Conservation (phyloP, 148 eudicot species). For the Fagopyrum homotropicum region DNA sequence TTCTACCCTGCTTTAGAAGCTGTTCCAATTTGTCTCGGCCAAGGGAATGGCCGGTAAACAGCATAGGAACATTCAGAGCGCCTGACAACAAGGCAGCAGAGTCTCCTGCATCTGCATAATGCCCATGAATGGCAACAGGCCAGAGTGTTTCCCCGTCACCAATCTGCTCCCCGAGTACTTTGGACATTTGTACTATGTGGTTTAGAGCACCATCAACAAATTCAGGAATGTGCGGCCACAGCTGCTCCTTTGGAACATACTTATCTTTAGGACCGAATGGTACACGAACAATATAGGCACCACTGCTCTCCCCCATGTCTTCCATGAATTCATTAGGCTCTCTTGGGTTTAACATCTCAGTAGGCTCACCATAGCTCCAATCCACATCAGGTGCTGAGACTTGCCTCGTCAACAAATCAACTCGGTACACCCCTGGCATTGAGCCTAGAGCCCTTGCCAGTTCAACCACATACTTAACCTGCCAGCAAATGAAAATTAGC, state of each 20-base stretch:
- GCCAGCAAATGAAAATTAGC: conserved; percentile 5
- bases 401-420: conserved; percentile 82
- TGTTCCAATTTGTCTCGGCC: conserved; percentile 88
- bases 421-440: conserved; percentile 77
- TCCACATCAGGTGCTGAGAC: conserved; percentile 75
- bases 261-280: conserved; percentile 76
- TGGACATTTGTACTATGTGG: conserved; percentile 74
- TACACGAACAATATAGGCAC: conserved; percentile 82
- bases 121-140: conserved; percentile 89
- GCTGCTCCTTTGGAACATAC: conserved; percentile 69
- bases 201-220: conserved; percentile 79
- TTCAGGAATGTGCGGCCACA: conserved; percentile 86
- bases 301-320: conserved; percentile 50
- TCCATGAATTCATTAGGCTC: conserved; percentile 23
- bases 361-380: conserved; percentile 72
- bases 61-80: conserved; percentile 83
- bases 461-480: conserved; percentile 93
- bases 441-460: conserved; percentile 78
- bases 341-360: conserved; percentile 67
- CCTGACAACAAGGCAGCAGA: conserved; percentile 79
- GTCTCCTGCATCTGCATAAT: conserved; percentile 91
- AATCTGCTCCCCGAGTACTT: conserved; percentile 66
- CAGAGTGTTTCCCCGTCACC: conserved; percentile 56
- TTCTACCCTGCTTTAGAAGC: conserved; percentile 75
- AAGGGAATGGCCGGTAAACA: conserved; percentile 84